Conservation (phyloP, 2,329 filamentous ascomycete genomes). For the Amphichorda felina region DNA sequence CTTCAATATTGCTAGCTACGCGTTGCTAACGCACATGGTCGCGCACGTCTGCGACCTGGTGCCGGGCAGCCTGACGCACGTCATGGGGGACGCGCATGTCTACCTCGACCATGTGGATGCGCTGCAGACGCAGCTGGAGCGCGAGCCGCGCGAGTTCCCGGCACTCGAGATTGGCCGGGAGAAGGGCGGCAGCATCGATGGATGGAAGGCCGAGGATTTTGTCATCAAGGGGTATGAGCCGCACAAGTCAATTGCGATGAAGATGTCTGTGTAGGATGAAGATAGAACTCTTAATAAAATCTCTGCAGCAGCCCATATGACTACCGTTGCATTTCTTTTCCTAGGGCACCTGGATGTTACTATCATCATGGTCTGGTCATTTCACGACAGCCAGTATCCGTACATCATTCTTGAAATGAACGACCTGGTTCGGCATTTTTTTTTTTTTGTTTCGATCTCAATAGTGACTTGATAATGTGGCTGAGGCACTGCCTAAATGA, state of each 20-base stretch:
- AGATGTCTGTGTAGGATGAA: constrained; percentile 71
- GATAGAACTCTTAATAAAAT: too few species aligned
- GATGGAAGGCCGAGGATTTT: constrained; percentile 83
- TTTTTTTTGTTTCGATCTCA: too few species aligned
- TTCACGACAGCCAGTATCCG: too few species aligned
- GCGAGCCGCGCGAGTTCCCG: constrained; percentile 75
- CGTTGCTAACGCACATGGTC: constrained; percentile 88
- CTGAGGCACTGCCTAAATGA: too few species aligned
- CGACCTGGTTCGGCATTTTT: too few species aligned
- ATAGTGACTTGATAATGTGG: too few species aligned
- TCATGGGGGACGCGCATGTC: constrained; percentile 97
- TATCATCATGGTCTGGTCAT: not conserved
- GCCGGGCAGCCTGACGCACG: constrained; percentile 81
- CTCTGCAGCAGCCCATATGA: too few species aligned
- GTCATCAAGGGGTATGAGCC: constrained; percentile 80
- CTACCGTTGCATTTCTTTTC: too few species aligned
- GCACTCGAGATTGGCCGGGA: constrained; percentile 60
- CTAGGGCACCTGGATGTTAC: too few species aligned
- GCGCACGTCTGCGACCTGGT: constrained; percentile 76
- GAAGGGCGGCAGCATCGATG: constrained; percentile 67
- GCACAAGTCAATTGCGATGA: constrained; percentile 90
- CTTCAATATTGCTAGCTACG: constrained; percentile 96
- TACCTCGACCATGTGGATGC: constrained; percentile 90
- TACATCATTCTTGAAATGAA: too few species aligned
- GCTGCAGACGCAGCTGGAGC: constrained; percentile 63